phyloP scores from a whole-genome alignment of 148 eudicot genomes.

The Polygonum aviculare region DNA sequence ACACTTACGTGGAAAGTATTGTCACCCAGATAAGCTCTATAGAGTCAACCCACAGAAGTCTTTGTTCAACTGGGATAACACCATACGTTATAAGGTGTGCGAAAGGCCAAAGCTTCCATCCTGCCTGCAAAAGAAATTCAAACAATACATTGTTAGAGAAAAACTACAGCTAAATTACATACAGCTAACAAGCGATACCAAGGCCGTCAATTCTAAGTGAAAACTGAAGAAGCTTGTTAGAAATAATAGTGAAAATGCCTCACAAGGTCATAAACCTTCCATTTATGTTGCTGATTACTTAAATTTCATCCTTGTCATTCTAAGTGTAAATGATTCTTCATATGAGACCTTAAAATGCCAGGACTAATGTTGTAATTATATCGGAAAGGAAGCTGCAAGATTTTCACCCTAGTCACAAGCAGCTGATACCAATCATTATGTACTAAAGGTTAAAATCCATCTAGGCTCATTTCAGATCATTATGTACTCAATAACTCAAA shows the following conservation, averaged over 20 bases:
- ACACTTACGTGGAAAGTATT: slow-evolving; percentile 84
- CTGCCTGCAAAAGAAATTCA: slow-evolving; percentile 38
- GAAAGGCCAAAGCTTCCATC: slow-evolving; percentile 96
- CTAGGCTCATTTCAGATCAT: background rate
- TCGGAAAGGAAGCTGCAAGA: too few relatives aligned
- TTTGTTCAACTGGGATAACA: slow-evolving; percentile 79
- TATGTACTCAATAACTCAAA: background rate
- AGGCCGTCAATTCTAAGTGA: background rate
- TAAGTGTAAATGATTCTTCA: background rate
- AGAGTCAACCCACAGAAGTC: slow-evolving; percentile 97
- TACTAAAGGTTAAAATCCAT: background rate
- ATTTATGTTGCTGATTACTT: background rate
- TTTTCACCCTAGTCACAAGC: background rate
- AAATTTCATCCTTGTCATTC: background rate
- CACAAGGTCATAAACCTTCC: background rate
- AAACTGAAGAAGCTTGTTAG: background rate
- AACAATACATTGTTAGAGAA: background rate
- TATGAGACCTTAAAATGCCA: background rate
- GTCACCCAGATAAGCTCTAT: slow-evolving; percentile 97
- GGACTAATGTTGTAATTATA: background rate
- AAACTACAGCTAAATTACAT: background rate
- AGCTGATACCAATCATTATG: background rate
- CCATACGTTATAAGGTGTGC: slow-evolving; percentile 91
- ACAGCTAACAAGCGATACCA: background rate
- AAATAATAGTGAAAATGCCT: background rate